These are phyloP conservation scores for Cymodocea nodosa DNA, from an alignment of 116 monocot genomes.

Conservation along the genomic window DNA sequence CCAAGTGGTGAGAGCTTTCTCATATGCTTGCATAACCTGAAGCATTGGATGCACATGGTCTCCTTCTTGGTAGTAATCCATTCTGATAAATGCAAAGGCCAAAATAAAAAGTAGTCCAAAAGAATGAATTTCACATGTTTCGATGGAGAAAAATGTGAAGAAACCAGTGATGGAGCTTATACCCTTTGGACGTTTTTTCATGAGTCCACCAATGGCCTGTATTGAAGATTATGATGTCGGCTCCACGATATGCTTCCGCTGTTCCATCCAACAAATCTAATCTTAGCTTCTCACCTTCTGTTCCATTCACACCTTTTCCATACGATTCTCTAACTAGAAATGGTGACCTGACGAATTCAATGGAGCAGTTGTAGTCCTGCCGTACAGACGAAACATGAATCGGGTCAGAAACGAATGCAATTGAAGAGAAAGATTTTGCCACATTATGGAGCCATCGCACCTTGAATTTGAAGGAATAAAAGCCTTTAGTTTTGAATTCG, in stretches of 20 bases:
- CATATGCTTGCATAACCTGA: conserved; percentile 64
- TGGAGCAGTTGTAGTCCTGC: conserved; percentile 66
- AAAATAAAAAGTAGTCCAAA: too few species aligned
- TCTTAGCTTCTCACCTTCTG: conserved; percentile 43
- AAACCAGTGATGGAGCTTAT: conserved; percentile 4
- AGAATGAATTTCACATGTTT: too few species aligned
- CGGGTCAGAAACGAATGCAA: not conserved
- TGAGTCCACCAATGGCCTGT: conserved; percentile 99
- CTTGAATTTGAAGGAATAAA: conserved; percentile 72
- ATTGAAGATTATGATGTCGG: conserved; percentile 80
- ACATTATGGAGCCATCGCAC: conserved; percentile 11
- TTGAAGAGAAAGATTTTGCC: not conserved
- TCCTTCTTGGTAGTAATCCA: conserved; percentile 88
- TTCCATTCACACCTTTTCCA: conserved; percentile 16
- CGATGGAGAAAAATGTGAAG: too few species aligned
- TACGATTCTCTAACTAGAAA: conserved; percentile 61
- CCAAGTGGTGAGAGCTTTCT: conserved; percentile 85
- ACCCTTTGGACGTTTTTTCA: conserved; percentile 87
- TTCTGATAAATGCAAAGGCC: conserved; percentile 21
- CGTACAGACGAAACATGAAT: not conserved
- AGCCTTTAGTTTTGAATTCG: conserved; percentile 53
- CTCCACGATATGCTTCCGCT: conserved; percentile 35
- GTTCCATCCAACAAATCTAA: conserved; percentile 72
- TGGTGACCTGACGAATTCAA: conserved; percentile 66
- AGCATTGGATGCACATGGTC: conserved; percentile 49